Evolutionary conservation across 2,329 filamentous ascomycete genomes (phyloP), one percentile per base, ranked within the genome.

Genomic region (Nannizziopsis barbatae): DNA sequence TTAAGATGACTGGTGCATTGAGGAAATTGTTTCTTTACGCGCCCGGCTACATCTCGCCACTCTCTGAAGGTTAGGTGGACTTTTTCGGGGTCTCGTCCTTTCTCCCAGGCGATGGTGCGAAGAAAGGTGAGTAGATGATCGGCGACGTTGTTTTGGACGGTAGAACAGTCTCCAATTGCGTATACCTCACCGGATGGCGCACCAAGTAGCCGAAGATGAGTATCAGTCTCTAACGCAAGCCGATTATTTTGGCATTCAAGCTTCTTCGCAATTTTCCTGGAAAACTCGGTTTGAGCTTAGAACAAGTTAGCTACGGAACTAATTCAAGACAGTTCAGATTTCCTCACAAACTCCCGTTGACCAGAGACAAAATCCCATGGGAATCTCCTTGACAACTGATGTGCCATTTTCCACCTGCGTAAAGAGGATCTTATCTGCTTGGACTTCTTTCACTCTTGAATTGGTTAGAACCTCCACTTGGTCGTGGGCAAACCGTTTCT

Each of bases 281-380:
- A 84, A 55, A 98, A 81, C 20, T 84, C 77, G 3, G 86, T 85
- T 62, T 94, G 92, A 0, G 89, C 69, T 69, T 37, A 47, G 40
- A 20, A 10, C 18, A 42, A 55, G 50, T 55, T 33, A 44, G 27
- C 17, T 18, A 10, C 2, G 36, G 20, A 42, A 42, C 4, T 5
- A 7, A 12, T 7, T 7, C 22, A 31, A 38, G 5, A 14, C 20
- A 20, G 5, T 17, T 12, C 17, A n/a, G 10, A 17, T 12, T 35
- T 8, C 27, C 70, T 61, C 60, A 72, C 70, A 67, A 31, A 98
- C 90, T 52, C 92, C 92, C 0, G 92, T 98, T 0, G 92, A 96
- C 92, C 92, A 98, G 11, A 98, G 74, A 59, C 92, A 96, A 71
- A 98, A 95, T 22, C 88, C 92, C 73, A 87, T 89, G 0, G 92